A percentile compares a stretch with the other conserved stretches of the same genome.
These are phyloP conservation scores for Anisodus acutangulus DNA, from an alignment of 257 asterid genomes.

Conservation along the genomic window DNA sequence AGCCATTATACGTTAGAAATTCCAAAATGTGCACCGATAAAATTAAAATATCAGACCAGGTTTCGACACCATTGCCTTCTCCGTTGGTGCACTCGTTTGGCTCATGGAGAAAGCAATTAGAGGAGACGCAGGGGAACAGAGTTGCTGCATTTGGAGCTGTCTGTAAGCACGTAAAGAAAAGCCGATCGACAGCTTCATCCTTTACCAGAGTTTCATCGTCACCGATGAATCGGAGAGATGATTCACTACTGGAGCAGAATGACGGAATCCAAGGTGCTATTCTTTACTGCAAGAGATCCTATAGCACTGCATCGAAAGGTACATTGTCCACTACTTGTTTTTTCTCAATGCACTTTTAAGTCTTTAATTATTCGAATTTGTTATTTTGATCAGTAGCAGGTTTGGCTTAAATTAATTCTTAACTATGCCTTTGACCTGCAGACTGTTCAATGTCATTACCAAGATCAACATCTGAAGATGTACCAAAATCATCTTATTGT, in stretches of 20 bases:
- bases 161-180: constrained; percentile 57
- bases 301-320: constrained; percentile 23
- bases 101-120: constrained; percentile 42
- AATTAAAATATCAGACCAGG: constrained; percentile 36
- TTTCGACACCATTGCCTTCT: constrained; percentile 40
- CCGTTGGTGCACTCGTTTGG: constrained; percentile 45
- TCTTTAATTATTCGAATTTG: not conserved
- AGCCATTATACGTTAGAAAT: constrained; percentile 54
- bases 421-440: not conserved
- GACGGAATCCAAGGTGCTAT: constrained; percentile 35
- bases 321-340: not conserved
- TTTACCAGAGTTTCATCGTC: constrained; percentile 37
- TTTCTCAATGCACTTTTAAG: not conserved
- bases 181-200: constrained; percentile 65
- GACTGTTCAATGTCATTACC: not conserved
- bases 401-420: not conserved
- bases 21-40: constrained; percentile 52
- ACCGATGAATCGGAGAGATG: constrained; percentile 61
- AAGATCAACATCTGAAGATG: constrained; percentile 7
- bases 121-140: constrained; percentile 41
- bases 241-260: constrained; percentile 61
- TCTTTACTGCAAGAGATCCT: constrained; percentile 26
- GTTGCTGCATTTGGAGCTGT: constrained; percentile 54
- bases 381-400: not conserved
- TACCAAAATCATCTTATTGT: not conserved